Base-by-base conservation (phyloP, 2,329 filamentous ascomycete species). In the Aureobasidium uvarum region DNA sequence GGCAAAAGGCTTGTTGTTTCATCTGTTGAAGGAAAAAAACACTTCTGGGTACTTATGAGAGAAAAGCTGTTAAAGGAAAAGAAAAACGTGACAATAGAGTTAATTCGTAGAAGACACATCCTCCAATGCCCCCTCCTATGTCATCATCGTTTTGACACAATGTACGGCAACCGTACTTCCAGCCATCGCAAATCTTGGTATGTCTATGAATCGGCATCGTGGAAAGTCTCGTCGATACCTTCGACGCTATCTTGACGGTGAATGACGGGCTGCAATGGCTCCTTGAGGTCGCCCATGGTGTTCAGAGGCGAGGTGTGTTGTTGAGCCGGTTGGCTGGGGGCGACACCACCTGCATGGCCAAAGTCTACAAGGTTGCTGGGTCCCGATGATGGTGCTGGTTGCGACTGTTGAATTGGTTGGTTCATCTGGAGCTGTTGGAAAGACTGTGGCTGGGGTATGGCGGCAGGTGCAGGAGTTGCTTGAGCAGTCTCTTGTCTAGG, bases 221-320 rank as follows among this genome's bases (percentile, higher is more conserved):
- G 75, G 66, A 83, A 83, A 48, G 78, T 77, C 45, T 82, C 80
- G 36, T 79, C 75, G 46, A 76, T 75, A 6, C 77, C 73, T 14
- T 77, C 78, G 62, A 79, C 72, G 36, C 76, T 78, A 68, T 83
- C 80, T 69, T 73, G 71, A 67, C 70, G 69, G 43, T 79, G 48
- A 43, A 71, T 59, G 48, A 63, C 67, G 46, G 67, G 68, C 62
- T 68, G 69, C 62, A 64, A 68, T 46, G 66, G 65, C 28, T 56
- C 69, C 56, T 64, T 59, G 13, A 52, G 54, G 43, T 60, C 63
- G 13, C 56, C 33, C 55, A 67, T 60, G 33, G 64, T 60, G 48
- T 58, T 25, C 20, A 66, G 16, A 7, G 48, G 33, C 13, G 36
- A 64, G 25, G 39, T 66, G 43, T 60, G 4, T 51, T 54, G 65